phyloP scores from a whole-genome alignment of 306 rosid species.

The Vigna angularis region DNA sequence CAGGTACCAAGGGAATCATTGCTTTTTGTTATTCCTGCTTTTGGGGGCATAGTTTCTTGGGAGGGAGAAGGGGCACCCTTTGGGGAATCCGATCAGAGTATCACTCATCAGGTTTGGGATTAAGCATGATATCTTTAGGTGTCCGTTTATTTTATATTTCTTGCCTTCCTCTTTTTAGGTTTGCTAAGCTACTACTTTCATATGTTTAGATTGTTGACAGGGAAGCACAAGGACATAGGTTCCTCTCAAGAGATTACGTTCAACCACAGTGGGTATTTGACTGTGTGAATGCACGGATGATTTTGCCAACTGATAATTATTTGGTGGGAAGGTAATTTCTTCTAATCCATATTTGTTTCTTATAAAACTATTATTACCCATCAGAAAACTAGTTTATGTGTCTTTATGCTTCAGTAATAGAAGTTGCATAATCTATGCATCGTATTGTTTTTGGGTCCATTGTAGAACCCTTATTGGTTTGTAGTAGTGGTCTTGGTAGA shows the following conservation, averaged over 20 bases:
- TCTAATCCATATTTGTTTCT: background rate
- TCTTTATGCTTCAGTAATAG: constrained; percentile 1
- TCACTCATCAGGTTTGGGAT: constrained; percentile 79
- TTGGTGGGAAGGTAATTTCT: constrained; percentile 80
- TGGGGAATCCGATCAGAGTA: constrained; percentile 71
- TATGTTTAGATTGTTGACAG: constrained; percentile 80
- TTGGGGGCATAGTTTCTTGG: constrained; percentile 96
- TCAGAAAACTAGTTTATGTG: background rate
- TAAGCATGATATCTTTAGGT: constrained; percentile 5
- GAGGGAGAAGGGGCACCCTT: constrained; percentile 92
- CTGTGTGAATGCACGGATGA: constrained; percentile 75
- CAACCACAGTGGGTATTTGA: constrained; percentile 99
- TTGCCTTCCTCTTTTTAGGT: constrained; percentile 25
- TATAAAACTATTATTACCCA: background rate
- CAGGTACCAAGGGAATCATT: constrained; percentile 94
- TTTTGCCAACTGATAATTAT: constrained; percentile 79
- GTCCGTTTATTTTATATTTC: background rate
- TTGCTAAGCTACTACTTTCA: constrained; percentile 40
- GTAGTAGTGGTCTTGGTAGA: constrained; percentile 5
- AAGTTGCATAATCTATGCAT: background rate
- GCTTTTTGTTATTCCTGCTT: constrained; percentile 87
- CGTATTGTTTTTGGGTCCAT: background rate
- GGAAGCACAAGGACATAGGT: constrained; percentile 73
- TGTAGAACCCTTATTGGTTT: constrained; percentile 7
- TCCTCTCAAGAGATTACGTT: constrained; percentile 80